Conservation (phyloP, 805 yeast species). For the Ogataea corticis region DNA sequence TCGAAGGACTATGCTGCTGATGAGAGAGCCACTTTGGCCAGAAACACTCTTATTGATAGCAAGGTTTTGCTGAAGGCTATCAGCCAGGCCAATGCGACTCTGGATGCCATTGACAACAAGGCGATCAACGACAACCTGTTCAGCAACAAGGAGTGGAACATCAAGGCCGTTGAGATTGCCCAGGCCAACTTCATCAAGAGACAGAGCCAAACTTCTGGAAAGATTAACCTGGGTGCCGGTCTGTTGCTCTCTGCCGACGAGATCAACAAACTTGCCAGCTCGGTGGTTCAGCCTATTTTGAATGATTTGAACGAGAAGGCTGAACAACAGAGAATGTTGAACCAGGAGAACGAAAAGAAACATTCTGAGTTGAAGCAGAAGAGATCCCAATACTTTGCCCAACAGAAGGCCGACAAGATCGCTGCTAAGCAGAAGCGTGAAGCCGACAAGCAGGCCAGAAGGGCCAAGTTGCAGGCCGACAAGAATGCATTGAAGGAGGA, state of each 20-base stretch:
- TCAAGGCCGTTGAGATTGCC: constrained; percentile 75
- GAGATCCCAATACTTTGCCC: constrained; percentile 38
- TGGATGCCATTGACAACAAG: constrained; percentile 28
- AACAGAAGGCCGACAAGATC: constrained; percentile 39
- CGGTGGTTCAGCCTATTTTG: constrained; percentile 81
- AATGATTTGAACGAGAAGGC: constrained; percentile 72
- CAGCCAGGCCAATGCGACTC: constrained; percentile 44
- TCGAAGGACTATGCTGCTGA: constrained; percentile 44
- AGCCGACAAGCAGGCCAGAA: constrained; percentile 38
- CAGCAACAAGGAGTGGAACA: constrained; percentile 45
- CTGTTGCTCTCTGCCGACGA: constrained; percentile 72
- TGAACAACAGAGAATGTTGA: constrained; percentile 60
- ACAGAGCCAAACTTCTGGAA: constrained; percentile 43
- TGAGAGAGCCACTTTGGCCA: constrained; percentile 39
- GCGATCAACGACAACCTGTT: constrained; percentile 27
- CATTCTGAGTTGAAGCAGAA: constrained; percentile 43
- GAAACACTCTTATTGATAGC: constrained; percentile 40
- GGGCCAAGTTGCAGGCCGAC: constrained; percentile 48
- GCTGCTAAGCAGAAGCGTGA: constrained; percentile 37
- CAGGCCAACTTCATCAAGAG: constrained; percentile 65
- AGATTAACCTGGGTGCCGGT: constrained; percentile 87
- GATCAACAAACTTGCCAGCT: constrained; percentile 75
- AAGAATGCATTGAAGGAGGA: constrained; percentile 48
- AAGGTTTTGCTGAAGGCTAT: constrained; percentile 53
- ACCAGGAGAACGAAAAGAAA: constrained; percentile 42